Evolutionary conservation across 2,329 filamentous ascomycete species (phyloP).

Genomic region (Cytospora piceicola): DNA sequence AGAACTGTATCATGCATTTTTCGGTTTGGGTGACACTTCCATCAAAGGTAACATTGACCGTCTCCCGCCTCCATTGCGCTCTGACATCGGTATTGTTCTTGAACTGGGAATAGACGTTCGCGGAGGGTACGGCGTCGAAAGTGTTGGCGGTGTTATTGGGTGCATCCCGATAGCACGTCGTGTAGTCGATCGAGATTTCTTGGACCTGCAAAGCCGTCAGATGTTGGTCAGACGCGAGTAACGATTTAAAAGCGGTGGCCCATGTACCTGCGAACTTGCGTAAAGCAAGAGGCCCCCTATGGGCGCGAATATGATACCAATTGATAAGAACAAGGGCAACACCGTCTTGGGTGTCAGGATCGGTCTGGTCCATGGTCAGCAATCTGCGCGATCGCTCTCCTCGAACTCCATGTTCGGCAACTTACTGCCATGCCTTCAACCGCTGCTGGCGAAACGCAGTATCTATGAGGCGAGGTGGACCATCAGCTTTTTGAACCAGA

Average conservation of each 20-base stretch:
- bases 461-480: conserved; percentile 55
- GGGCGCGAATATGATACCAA: conserved; percentile 90
- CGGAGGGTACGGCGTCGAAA: conserved; percentile 57
- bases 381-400: not conserved
- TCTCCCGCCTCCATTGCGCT: conserved; percentile 49
- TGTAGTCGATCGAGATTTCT: conserved; percentile 91
- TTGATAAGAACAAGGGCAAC: conserved; percentile 84
- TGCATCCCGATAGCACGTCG: conserved; percentile 68
- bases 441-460: conserved; percentile 97
- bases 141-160: conserved; percentile 42
- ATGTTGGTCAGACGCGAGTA: too few relatives aligned
- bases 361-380: conserved; percentile 60
- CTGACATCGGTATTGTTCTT: conserved; percentile 53
- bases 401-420: conserved; percentile 37
- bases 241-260: conserved; percentile 13
- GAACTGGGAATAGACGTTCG: conserved; percentile 71
- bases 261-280: conserved; percentile 75
- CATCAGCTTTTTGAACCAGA: conserved; percentile 27
- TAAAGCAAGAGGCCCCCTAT: conserved; percentile 87
- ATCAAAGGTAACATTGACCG: conserved; percentile 47
- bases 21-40: conserved; percentile 43
- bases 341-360: conserved; percentile 96
- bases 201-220: conserved; percentile 65
- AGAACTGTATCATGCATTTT: conserved; percentile 77
- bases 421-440: conserved; percentile 97